Evolutionary conservation across 139 green algal species (phyloP).

Genomic region (Haematococcus sp.): DNA sequence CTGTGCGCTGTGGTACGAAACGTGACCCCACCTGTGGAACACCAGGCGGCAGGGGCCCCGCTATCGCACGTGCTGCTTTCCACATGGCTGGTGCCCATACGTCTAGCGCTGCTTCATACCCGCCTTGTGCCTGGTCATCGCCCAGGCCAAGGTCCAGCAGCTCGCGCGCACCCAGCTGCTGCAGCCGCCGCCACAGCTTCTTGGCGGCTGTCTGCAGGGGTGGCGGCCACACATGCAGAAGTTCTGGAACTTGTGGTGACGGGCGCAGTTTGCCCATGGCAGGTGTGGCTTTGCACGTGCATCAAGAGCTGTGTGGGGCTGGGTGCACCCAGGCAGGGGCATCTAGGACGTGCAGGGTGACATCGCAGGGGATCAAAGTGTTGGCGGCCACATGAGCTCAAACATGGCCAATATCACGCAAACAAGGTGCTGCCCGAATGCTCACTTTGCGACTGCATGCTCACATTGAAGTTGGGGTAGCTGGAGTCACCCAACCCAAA

Average conservation of each 20-base stretch:
- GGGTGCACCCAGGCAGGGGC: too few species aligned
- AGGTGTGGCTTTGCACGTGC: too few species aligned
- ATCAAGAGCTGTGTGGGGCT: too few species aligned
- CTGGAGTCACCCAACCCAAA: conserved; percentile 95
- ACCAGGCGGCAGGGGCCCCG: conserved; percentile 51
- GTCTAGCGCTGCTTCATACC: conserved; percentile 88
- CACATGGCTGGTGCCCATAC: conserved; percentile 84
- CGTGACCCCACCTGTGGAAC: conserved; percentile 29
- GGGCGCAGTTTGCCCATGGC: too few species aligned
- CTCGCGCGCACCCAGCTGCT: conserved; percentile 66
- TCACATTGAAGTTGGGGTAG: conserved; percentile 92
- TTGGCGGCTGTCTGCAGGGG: conserved; percentile 72
- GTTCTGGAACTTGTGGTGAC: too few species aligned
- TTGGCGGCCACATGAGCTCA: too few species aligned
- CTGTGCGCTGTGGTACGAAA: not conserved
- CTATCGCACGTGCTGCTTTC: conserved; percentile 19
- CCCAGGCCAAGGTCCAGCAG: conserved; percentile 76
- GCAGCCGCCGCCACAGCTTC: conserved; percentile 84
- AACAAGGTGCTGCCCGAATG: too few species aligned
- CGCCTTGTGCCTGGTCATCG: conserved; percentile 83
- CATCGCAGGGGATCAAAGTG: too few species aligned
- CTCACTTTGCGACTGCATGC: too few species aligned
- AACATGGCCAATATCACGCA: too few species aligned
- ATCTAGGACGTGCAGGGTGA: too few species aligned
- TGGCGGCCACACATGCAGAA: too few species aligned